Base-by-base conservation (phyloP, 2,329 filamentous ascomycete genomes). In the Monosporascus sp. region DNA sequence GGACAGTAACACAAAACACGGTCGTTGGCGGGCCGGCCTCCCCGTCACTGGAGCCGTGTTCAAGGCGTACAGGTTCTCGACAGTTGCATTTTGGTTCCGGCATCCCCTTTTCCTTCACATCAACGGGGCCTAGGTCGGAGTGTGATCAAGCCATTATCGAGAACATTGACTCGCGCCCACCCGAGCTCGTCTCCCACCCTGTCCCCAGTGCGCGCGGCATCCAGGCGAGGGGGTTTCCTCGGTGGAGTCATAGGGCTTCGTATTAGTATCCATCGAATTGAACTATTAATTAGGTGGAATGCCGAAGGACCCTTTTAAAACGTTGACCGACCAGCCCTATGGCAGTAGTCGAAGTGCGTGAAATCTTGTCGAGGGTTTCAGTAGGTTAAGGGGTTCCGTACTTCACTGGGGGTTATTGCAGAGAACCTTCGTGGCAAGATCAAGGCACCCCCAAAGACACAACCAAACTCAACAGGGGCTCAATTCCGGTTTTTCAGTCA, bases 111-210 rank as follows among this genome's bases (percentile, higher is more conserved):
- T 39, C 22, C 15, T 15, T 17, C 11, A 56, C 17, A 1, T 5
- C 2, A n/a, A 22, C 22, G 37, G 11, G 49, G 11, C 22, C 48
- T 8, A 14, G 50, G 47, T 17, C 57, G 54, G 11, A 46, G 25
- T 25, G 46, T 51, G 22, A 59, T 59, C 20, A 59, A 35, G 17
- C 57, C 55, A 24, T 60, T 60, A 22, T 52, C 54, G 27, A 58
- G 54, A 8, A 58, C 44, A 22, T 17, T 1, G 9, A 22, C 20
- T 11, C 43, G 5, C 18, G 43, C 9, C 43, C 43, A 45, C 14
- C 15, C 9, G 7, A n/a, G 43, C 22, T 15, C 2, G 22, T 25
- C 43, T 8, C 15, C 20, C 9, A 14, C 18, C 17, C 3, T 14
- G 20, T 24, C 22, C 17, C 20, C 22, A 4, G 14, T 4, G 38